These are phyloP conservation scores for Mycena leptocephala DNA, from an alignment of 768 basidiomycete genomes.

Conservation along the genomic window DNA sequence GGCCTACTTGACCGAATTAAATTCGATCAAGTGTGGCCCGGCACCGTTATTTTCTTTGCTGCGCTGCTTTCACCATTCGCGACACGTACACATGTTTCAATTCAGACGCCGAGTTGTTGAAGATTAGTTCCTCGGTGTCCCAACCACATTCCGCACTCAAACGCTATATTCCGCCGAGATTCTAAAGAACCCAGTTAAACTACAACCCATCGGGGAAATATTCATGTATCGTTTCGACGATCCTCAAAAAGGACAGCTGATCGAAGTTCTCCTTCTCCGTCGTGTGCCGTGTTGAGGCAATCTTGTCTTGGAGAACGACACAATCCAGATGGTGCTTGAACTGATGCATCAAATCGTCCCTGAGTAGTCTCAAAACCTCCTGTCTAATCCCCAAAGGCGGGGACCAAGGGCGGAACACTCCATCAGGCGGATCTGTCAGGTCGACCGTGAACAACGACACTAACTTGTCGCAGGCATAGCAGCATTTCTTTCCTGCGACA, in stretches of 20 bases:
- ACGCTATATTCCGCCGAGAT: too few relatives aligned
- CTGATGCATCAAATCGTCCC: neutral
- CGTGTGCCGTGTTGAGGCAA: neutral
- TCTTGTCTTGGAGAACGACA: neutral
- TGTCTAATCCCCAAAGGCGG: constrained; percentile 5
- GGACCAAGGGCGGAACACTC: constrained; percentile 20
- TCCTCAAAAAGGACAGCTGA: neutral
- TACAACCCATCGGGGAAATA: neutral
- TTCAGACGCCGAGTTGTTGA: too few relatives aligned
- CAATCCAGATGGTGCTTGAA: neutral
- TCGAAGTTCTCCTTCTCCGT: neutral
- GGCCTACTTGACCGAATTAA: too few relatives aligned
- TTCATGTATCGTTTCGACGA: neutral
- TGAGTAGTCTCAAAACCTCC: neutral
- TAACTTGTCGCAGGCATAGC: constrained; percentile 22
- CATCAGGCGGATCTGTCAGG: neutral
- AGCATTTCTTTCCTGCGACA: constrained; percentile 13
- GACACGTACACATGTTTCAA: too few relatives aligned
- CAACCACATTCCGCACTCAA: too few relatives aligned
- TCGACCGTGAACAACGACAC: constrained; percentile 5
- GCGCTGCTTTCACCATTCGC: too few relatives aligned
- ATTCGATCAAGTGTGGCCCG: too few relatives aligned
- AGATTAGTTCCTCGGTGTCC: too few relatives aligned
- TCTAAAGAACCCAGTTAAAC: too few relatives aligned
- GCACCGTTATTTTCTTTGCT: too few relatives aligned